Evolutionary conservation across 768 basidiomycete genomes (phyloP).

Genomic region (Lentinula edodes): DNA sequence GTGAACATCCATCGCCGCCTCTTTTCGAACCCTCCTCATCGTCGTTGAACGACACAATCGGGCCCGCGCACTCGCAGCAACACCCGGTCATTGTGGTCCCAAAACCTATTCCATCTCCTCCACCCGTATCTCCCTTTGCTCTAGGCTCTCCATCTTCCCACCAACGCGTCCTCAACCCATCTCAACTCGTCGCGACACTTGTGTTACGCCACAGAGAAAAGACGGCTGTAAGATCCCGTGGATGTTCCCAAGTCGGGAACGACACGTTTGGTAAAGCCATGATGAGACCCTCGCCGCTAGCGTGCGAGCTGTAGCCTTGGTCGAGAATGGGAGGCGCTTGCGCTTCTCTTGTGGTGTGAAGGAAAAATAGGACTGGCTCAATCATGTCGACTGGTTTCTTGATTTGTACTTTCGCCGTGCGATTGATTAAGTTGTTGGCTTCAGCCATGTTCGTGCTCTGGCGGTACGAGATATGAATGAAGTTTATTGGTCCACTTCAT

Average conservation of each 20-base stretch:
- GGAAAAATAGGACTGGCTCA: neutral
- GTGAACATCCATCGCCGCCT: neutral
- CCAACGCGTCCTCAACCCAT: conserved; percentile 2
- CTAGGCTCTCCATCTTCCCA: neutral
- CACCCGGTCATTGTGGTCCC: neutral
- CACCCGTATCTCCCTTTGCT: neutral
- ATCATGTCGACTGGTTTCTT: neutral
- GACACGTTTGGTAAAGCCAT: neutral
- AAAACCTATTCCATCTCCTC: conserved; percentile 1
- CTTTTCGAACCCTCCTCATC: neutral
- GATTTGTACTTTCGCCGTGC: neutral
- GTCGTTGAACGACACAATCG: neutral
- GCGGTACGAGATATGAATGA: neutral
- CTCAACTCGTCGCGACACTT: conserved; percentile 7
- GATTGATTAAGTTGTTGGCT: neutral
- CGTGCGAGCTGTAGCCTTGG: conserved; percentile 2
- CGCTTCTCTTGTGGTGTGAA: neutral
- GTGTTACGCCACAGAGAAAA: conserved; percentile 7
- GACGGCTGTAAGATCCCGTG: neutral
- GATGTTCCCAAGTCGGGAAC: neutral
- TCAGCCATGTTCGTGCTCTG: neutral
- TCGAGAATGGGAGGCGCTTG: neutral
- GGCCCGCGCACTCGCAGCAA: neutral
- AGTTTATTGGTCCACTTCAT: neutral
- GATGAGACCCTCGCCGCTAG: conserved; percentile 3